Percentiles rank a stretch among this genome's conserved stretches.
These are phyloP conservation scores for Aaosphaeria pasadenensis DNA, from an alignment of 2,329 filamentous ascomycete genomes.

Conservation along the genomic window DNA sequence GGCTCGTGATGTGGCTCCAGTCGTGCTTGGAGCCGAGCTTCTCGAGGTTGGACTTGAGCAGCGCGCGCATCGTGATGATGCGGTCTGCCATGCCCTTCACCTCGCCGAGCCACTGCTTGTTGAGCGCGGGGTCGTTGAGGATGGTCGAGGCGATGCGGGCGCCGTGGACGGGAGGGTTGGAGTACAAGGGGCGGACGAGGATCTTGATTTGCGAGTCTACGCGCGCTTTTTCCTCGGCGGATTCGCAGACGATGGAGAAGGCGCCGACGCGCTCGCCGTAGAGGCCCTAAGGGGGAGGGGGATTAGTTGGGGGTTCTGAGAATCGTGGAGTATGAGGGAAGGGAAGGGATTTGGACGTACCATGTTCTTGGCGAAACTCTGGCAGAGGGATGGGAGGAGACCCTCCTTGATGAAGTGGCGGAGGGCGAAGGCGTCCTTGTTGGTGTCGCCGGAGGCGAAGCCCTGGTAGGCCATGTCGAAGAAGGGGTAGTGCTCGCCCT, in stretches of 20 bases:
- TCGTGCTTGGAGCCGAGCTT: conserved; percentile 93
- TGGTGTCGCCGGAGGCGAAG: conserved; percentile 88
- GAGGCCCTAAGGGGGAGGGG: conserved; percentile 63
- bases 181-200: conserved; percentile 93
- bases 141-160: conserved; percentile 92
- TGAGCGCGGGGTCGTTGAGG: conserved; percentile 78
- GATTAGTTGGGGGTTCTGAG: too few relatives aligned
- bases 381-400: conserved; percentile 81
- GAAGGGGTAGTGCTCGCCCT: conserved; percentile 86
- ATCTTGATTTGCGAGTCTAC: conserved; percentile 99
- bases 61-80: conserved; percentile 96
- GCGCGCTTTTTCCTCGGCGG: conserved; percentile 87
- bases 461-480: conserved; percentile 99
- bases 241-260: conserved; percentile 86
- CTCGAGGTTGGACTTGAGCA: conserved; percentile 93
- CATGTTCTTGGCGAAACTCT: conserved; percentile 99
- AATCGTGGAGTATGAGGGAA: too few relatives aligned
- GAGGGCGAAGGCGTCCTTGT: conserved; percentile 90
- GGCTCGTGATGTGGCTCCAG: conserved; percentile 96
- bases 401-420: conserved; percentile 91
- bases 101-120: conserved; percentile 92
- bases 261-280: conserved; percentile 98
- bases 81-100: conserved; percentile 99
- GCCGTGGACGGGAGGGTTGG: conserved; percentile 95
- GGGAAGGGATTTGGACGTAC: conserved; percentile 42